Conservation (phyloP, 1,139 yeast species). For the Nakaseomyces sp. region DNA sequence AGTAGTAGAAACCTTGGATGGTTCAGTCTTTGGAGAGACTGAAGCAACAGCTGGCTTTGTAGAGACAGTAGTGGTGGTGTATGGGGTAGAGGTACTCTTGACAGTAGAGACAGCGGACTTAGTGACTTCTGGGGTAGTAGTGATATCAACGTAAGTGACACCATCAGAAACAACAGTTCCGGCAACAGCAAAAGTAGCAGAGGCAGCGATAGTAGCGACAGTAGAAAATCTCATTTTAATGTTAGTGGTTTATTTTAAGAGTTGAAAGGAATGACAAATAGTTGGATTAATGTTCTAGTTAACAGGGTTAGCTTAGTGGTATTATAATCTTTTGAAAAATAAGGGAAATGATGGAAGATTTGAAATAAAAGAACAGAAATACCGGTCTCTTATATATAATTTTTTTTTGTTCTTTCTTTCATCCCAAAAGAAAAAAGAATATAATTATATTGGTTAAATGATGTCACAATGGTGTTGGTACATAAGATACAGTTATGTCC, state of each 20-base stretch:
- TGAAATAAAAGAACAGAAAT: not conserved
- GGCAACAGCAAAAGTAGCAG: slow-evolving; percentile 11
- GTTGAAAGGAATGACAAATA: slow-evolving; percentile 4
- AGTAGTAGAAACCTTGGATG: not conserved
- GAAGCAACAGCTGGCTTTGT: slow-evolving; percentile 8
- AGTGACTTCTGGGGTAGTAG: slow-evolving; percentile 31
- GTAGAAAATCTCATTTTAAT: slow-evolving; percentile 18
- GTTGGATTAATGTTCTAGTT: slow-evolving; percentile 3
- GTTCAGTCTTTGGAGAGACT: slow-evolving; percentile 4
- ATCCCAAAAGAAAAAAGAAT: too few relatives aligned
- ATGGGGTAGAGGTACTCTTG: slow-evolving; percentile 29
- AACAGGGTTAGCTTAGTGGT: not conserved
- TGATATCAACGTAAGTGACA: slow-evolving; percentile 30
- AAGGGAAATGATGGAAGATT: too few relatives aligned
- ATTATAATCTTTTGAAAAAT: too few relatives aligned
- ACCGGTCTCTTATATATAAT: not conserved
- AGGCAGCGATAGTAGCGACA: slow-evolving; percentile 15
- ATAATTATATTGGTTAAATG: too few relatives aligned
- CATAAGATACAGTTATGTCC: too few relatives aligned
- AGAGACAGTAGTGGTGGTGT: slow-evolving; percentile 19
- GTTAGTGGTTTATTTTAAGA: not conserved
- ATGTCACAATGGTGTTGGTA: too few relatives aligned
- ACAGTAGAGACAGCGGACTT: slow-evolving; percentile 31
- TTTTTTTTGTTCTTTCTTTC: too few relatives aligned
- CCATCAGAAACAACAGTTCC: slow-evolving; percentile 17